Conservation (phyloP, 225 moss, liverwort and hornwort species). For the Neckera pumila region DNA sequence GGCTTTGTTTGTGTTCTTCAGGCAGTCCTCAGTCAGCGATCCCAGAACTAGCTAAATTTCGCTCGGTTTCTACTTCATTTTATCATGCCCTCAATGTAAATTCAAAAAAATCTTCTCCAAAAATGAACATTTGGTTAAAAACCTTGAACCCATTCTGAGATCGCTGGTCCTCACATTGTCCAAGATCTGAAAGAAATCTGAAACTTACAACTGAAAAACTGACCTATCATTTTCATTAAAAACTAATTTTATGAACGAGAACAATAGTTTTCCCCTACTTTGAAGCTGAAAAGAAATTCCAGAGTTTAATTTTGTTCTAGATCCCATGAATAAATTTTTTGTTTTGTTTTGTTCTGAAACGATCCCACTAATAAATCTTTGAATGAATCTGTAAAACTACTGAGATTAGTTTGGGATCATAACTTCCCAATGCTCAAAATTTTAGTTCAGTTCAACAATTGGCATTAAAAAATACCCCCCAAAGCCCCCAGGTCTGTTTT, state of each 20-base stretch:
- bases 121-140: no score
- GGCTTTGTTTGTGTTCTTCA: not conserved
- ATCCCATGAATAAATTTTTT: no score
- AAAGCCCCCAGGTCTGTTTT: no score
- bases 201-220: not conserved
- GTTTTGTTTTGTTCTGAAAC: no score
- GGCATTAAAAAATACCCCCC: not conserved
- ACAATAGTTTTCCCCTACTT: not conserved
- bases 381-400: not conserved
- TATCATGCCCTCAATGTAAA: no score
- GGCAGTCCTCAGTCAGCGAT: no score
- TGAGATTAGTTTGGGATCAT: not conserved
- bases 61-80: no score
- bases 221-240: not conserved
- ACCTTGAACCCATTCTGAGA: no score
- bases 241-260: rapidly evolving
- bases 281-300: not conserved
- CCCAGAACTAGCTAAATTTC: no score
- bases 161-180: not conserved
- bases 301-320: not conserved
- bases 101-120: no score
- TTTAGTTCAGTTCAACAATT: no score
- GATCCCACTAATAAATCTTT: not conserved
- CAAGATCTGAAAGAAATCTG: not conserved
- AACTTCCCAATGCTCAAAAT: not conserved